Percentiles rank a stretch among this genome's conserved stretches.
Conservation (phyloP, 805 yeast species). For the Naumovozyma castellii region DNA sequence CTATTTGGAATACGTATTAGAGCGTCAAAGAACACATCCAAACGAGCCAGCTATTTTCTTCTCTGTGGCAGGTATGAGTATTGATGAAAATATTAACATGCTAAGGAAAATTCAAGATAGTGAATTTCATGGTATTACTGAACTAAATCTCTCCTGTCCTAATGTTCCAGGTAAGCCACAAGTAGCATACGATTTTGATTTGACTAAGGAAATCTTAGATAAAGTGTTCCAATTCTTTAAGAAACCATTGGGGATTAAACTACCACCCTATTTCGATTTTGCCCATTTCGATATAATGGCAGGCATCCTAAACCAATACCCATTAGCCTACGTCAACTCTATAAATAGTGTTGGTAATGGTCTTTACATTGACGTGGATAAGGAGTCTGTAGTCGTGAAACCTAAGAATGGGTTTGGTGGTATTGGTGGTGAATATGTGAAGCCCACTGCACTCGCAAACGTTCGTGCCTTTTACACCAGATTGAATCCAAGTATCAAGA, state of each 20-base stretch:
- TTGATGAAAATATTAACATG: constrained; percentile 20
- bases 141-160: constrained; percentile 27
- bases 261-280: constrained; percentile 28
- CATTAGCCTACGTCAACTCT: constrained; percentile 24
- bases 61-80: constrained; percentile 28
- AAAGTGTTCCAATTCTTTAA: constrained; percentile 22
- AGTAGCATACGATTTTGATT: constrained; percentile 26
- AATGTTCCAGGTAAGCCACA: constrained; percentile 30
- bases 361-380: constrained; percentile 22
- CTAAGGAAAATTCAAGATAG: constrained; percentile 21
- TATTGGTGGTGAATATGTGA: constrained; percentile 27
- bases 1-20: constrained; percentile 20
- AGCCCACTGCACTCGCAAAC: constrained; percentile 28
- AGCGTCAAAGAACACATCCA: constrained; percentile 13
- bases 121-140: constrained; percentile 22
- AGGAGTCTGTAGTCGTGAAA: constrained; percentile 25
- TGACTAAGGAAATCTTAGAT: constrained; percentile 18
- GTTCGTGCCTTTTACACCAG: constrained; percentile 28
- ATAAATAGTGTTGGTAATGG: constrained; percentile 28
- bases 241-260: constrained; percentile 26
- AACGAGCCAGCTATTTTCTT: constrained; percentile 16
- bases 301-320: constrained; percentile 20
- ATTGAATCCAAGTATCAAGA: constrained; percentile 21
- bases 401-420: constrained; percentile 29
- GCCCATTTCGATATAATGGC: constrained; percentile 28